Evolutionary conservation across 2,329 filamentous ascomycete species (phyloP).

Genomic region (Fusarium algeriense): DNA sequence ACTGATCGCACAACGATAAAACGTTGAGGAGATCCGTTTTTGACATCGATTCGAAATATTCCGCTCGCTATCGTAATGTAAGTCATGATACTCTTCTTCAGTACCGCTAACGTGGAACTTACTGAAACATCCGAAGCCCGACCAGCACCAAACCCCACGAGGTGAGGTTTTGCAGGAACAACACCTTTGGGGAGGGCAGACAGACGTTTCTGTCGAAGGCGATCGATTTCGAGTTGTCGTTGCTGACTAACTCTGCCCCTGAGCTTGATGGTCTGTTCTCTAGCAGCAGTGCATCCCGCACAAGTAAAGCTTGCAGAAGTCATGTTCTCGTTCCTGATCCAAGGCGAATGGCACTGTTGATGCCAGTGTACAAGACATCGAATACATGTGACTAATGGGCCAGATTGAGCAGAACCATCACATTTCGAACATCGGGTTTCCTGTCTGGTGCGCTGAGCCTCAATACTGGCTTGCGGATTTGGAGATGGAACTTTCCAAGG

Average conservation of each 20-base stretch:
- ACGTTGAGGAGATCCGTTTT: constrained; percentile 57
- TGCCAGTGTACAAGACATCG: constrained; percentile 46
- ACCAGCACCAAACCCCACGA: constrained; percentile 56
- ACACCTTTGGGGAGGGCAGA: constrained; percentile 50
- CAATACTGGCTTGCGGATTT: neutral
- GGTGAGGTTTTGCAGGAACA: constrained; percentile 51
- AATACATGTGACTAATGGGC: constrained; percentile 34
- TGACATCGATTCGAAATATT: constrained; percentile 55
- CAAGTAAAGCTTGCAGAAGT: constrained; percentile 33
- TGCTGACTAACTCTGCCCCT: constrained; percentile 32
- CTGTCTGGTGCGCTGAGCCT: neutral
- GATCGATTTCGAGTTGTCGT: constrained; percentile 48
- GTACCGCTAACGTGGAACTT: constrained; percentile 31
- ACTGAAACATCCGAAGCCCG: constrained; percentile 52
- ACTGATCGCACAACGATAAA: constrained; percentile 56
- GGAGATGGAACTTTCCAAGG: constrained; percentile 27
- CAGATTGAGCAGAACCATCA: constrained; percentile 7
- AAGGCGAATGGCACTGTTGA: constrained; percentile 39
- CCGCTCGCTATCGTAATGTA: constrained; percentile 48
- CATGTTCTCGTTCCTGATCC: constrained; percentile 7
- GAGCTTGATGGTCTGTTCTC: constrained; percentile 18
- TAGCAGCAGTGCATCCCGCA: constrained; percentile 28
- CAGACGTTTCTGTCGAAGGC: constrained; percentile 50
- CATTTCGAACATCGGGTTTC: constrained; percentile 37
- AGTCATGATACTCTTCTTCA: neutral